Conservation (phyloP, 257 asterid genomes). For the Lithospermum erythrorhizon region DNA sequence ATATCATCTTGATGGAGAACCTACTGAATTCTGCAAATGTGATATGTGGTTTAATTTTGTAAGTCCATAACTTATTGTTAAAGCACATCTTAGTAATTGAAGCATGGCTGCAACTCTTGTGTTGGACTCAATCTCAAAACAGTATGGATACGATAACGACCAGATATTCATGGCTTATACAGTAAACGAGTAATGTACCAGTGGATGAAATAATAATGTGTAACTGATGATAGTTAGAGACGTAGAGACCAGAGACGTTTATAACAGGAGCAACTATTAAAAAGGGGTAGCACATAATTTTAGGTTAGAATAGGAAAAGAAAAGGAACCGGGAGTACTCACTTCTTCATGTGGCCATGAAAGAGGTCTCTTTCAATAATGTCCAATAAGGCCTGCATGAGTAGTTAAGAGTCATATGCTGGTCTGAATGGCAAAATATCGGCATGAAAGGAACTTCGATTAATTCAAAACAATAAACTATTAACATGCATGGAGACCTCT, state of each 20-base stretch:
- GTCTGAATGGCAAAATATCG: conserved; percentile 8
- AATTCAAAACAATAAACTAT: background rate
- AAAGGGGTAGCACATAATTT: background rate
- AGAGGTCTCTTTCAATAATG: conserved; percentile 82
- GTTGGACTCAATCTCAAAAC: background rate
- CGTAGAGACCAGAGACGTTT: background rate
- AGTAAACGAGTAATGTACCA: background rate
- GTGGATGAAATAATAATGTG: background rate
- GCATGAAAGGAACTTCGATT: background rate
- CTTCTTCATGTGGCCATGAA: conserved; percentile 79
- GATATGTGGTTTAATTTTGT: no score
- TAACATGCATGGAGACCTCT: background rate
- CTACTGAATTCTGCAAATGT: no score
- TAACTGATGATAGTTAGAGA: background rate
- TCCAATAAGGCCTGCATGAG: conserved; percentile 81
- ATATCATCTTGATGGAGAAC: no score
- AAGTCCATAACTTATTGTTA: no score
- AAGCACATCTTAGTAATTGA: background rate
- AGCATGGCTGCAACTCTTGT: background rate
- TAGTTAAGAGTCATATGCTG: conserved; percentile 15
- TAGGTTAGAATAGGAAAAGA: background rate
- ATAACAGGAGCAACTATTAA: background rate
- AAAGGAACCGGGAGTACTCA: conserved; percentile 29
- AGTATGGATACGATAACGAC: background rate
- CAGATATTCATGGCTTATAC: background rate